These are phyloP conservation scores for Trifolium pratense DNA, from an alignment of 306 rosid genomes.

Conservation along the genomic window DNA sequence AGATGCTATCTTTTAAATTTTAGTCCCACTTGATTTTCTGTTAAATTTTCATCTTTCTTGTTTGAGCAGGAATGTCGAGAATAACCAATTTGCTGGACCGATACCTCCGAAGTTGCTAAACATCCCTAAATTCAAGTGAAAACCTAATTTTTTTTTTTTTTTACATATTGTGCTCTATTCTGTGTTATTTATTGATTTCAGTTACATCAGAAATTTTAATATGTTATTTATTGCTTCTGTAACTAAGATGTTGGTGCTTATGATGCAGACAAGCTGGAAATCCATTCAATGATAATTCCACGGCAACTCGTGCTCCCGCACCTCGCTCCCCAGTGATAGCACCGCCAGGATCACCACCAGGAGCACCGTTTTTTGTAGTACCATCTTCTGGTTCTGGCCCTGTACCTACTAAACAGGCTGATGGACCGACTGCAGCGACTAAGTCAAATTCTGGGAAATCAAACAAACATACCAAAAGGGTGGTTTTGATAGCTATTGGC, in stretches of 20 bases:
- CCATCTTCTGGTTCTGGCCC: constrained; percentile 52
- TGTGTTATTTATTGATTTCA: constrained; percentile 23
- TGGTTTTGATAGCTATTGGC: constrained; percentile 82
- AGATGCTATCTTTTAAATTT: constrained; percentile 22
- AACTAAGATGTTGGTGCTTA: constrained; percentile 35
- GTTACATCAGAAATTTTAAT: constrained; percentile 17
- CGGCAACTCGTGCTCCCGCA: constrained; percentile 57
- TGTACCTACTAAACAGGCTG: constrained; percentile 65
- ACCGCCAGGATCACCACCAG: constrained; percentile 61
- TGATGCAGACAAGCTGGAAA: constrained; percentile 84
- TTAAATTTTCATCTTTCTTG: constrained; percentile 35
- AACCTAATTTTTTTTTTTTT: constrained; percentile 12
- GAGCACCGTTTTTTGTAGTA: constrained; percentile 47
- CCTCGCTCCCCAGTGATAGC: constrained; percentile 57
- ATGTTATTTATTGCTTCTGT: constrained; percentile 32
- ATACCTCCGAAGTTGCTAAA: constrained; percentile 81
- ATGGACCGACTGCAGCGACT: constrained; percentile 68
- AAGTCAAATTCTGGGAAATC: constrained; percentile 63
- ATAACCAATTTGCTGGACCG: constrained; percentile 84
- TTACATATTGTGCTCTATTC: constrained; percentile 11
- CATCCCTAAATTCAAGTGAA: constrained; percentile 80
- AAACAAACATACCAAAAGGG: constrained; percentile 62
- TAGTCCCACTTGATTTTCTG: constrained; percentile 13
- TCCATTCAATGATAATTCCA: constrained; percentile 70
- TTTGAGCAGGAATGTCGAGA: constrained; percentile 84